A percentile compares a stretch with the other conserved stretches of the same genome.
Conservation (phyloP, 768 basidiomycete genomes). For the Leccinellum luteum region DNA sequence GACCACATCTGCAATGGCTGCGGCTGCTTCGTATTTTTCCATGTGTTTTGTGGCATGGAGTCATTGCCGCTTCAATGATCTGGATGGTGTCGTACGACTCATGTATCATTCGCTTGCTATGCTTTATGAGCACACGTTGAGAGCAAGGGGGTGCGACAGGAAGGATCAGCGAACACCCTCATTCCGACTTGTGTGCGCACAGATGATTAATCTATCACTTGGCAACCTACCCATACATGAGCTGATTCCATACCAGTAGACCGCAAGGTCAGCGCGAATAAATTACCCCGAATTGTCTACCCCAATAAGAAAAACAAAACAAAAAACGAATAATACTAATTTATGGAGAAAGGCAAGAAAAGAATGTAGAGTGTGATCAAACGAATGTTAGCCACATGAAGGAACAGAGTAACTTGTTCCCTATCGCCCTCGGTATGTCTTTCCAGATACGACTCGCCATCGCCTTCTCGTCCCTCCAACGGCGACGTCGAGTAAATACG, state of each 20-base stretch:
- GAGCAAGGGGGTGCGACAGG: background rate
- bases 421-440: constrained; percentile 23
- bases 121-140: constrained; percentile 20
- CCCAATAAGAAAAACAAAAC: constrained; percentile 11
- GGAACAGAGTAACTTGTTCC: constrained; percentile 24
- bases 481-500: constrained; percentile 65
- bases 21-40: constrained; percentile 20
- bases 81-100: constrained; percentile 17
- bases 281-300: constrained; percentile 15
- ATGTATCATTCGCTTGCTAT: constrained; percentile 15
- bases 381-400: constrained; percentile 22
- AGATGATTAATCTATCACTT: no score
- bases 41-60: constrained; percentile 21
- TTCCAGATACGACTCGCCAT: constrained; percentile 22
- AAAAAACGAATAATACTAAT: background rate
- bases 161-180: no score
- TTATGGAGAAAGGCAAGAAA: background rate
- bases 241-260: no score
- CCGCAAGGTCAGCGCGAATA: constrained; percentile 17
- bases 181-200: no score
- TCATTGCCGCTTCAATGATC: constrained; percentile 2
- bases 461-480: constrained; percentile 18
- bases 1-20: constrained; percentile 6
- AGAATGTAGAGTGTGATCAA: background rate
- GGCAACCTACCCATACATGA: no score